Evolutionary conservation across 352 stramenopile species (phyloP).

Genomic region (Phytopythium delawarense): DNA sequence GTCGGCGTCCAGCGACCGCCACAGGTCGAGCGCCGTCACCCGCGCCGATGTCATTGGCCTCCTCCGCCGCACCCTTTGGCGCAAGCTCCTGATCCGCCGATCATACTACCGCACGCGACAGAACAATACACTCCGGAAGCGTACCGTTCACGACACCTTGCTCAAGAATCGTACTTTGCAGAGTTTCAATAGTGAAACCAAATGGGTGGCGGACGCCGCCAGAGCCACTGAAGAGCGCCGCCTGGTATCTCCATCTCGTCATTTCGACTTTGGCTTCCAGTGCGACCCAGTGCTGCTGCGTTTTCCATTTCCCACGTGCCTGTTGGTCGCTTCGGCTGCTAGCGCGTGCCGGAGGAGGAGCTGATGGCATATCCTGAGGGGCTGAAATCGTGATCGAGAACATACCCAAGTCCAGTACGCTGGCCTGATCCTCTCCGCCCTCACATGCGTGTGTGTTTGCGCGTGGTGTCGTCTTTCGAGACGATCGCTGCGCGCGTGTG

Average conservation of each 20-base stretch:
- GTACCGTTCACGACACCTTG: background rate
- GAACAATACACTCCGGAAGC: background rate
- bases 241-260: background rate
- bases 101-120: background rate
- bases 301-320: background rate
- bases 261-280: constrained; percentile 1
- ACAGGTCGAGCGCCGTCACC: constrained; percentile 46
- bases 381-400: constrained; percentile 77
- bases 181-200: background rate
- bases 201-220: background rate
- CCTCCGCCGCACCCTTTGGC: background rate
- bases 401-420: constrained; percentile 78
- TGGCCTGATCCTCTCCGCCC: constrained; percentile 73
- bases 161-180: background rate
- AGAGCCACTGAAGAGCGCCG: background rate
- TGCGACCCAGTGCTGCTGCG: background rate
- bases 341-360: constrained; percentile 27
- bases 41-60: constrained; percentile 8
- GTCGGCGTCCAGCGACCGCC: constrained; percentile 18
- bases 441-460: background rate
- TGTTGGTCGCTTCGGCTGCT: background rate
- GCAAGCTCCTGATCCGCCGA: too few relatives aligned
- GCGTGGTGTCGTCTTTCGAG: background rate
- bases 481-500: background rate
- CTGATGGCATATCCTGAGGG: constrained; percentile 85